A percentile compares a stretch with the other conserved stretches of the same genome.
phyloP scores from a whole-genome alignment of 2,329 filamentous ascomycete genomes.

The Tolypocladium guangdongense region DNA sequence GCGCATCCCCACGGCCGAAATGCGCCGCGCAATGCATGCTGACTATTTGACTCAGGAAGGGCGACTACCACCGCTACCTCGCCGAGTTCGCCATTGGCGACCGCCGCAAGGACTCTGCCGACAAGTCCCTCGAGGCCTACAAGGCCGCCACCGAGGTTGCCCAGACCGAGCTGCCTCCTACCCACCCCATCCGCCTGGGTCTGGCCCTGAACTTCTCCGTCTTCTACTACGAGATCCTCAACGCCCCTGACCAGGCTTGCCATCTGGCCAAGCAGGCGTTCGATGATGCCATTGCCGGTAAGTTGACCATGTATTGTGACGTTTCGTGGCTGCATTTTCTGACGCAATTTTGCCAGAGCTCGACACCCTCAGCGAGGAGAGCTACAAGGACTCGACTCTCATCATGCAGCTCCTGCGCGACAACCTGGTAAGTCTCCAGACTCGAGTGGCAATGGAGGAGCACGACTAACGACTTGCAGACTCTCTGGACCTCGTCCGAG shows the following conservation, averaged over 20 bases:
- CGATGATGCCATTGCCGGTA: constrained; percentile 86
- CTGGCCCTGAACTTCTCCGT: constrained; percentile 98
- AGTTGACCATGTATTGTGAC: constrained; percentile 6
- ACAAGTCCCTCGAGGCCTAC: constrained; percentile 94
- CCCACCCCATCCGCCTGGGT: constrained; percentile 94
- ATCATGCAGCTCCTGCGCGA: constrained; percentile 98
- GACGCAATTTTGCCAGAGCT: constrained; percentile 51
- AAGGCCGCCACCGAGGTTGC: constrained; percentile 94
- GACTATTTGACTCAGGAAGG: constrained; percentile 60
- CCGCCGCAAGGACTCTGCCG: constrained; percentile 88
- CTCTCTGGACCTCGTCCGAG: constrained; percentile 98
- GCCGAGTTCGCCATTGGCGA: constrained; percentile 93
- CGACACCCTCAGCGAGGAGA: constrained; percentile 94
- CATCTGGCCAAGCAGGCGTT: constrained; percentile 98
- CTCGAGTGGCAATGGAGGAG: no score
- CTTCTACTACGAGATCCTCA: constrained; percentile 99
- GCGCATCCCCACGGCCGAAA: neutral
- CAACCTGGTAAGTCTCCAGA: constrained; percentile 63
- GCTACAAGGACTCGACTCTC: constrained; percentile 97
- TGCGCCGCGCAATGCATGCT: neutral
- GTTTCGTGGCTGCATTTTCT: neutral
- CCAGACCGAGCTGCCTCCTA: constrained; percentile 93
- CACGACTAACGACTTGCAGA: constrained; percentile 43
- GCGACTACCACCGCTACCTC: constrained; percentile 98
- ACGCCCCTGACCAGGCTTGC: constrained; percentile 96